Evolutionary conservation across 257 asterid genomes (phyloP).

Genomic region (Paulownia fortunei): DNA sequence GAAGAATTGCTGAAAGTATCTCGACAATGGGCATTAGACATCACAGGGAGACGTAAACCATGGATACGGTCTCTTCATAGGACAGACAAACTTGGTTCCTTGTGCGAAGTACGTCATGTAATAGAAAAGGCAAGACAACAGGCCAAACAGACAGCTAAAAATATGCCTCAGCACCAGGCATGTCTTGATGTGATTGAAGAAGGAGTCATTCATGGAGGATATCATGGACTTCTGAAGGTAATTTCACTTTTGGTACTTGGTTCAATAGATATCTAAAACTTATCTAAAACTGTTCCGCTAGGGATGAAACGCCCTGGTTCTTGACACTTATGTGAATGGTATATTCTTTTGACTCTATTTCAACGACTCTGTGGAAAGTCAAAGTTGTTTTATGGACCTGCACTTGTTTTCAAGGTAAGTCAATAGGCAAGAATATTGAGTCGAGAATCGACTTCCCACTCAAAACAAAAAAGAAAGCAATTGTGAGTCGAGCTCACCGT

Average conservation of each 20-base stretch:
- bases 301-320: constrained; percentile 15
- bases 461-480: background rate
- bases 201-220: constrained; percentile 93
- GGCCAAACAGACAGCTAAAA: constrained; percentile 67
- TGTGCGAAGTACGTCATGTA: constrained; percentile 64
- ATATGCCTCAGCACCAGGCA: constrained; percentile 89
- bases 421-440: background rate
- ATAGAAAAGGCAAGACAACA: constrained; percentile 73
- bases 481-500: background rate
- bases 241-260: constrained; percentile 19
- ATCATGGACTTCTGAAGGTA: constrained; percentile 88
- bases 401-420: background rate
- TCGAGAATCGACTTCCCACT: background rate
- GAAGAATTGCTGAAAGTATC: constrained; percentile 75
- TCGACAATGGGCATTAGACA: constrained; percentile 86
- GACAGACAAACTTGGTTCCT: constrained; percentile 78
- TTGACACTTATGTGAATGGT: background rate
- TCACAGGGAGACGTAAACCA: constrained; percentile 72
- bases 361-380: background rate
- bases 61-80: constrained; percentile 89
- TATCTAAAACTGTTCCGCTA: constrained; percentile 2
- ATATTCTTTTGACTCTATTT: constrained; percentile 6
- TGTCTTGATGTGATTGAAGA: constrained; percentile 93
- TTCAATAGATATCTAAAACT: background rate
- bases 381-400: background rate